Base-by-base conservation (phyloP, 768 basidiomycete genomes). In the Pleurotus platypus region DNA sequence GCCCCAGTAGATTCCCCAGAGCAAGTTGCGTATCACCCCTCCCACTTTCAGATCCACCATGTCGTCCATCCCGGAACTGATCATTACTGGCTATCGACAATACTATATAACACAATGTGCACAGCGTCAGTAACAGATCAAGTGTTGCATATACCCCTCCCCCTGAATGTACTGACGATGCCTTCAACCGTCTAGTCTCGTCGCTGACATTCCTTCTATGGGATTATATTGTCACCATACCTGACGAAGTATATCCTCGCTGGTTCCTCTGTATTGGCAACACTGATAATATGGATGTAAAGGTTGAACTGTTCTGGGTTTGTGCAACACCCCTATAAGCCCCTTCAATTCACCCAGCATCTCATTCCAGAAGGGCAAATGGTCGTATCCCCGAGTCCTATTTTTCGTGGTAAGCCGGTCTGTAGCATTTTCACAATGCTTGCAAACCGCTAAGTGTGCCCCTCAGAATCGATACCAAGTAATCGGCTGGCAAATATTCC, bases 81-180 rank as follows among this genome's bases (percentile, higher is more conserved):
- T 49, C 15, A 15, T 27, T 4, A 35, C 49, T 24, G 49, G 49
- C 3, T 49, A 49, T 11, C n/a, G 9, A n/a, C 26, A 49, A 13
- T 49, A 49, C 49, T 49, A 49, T 35, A 11, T 15, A 16, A 49
- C 49, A n/a, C 49, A 35, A 35, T 49, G 37, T 49, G 30, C 49
- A 11, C 49, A 49, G 37, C 12, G 49, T 49, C 20, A 35, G 37
- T 26, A 13, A n/a, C 37, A 2, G 13, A 15, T 20, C 42, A 30
- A 6, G 27, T 9, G 27, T 0, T 30, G 27, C 4, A 1, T n/a
- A 13, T 49, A 27, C 27, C 27, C 27, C 9, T 30, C 27, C 27
- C 7, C 9, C 15, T 35, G 26, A 15, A n/a, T 49, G 27, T 15
- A 24, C 8, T 24, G 37, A 15, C 6, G 3, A 30, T 15, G 15